These are phyloP conservation scores for Plasmopara muralis DNA, from an alignment of 352 stramenopile genomes.

Conservation along the genomic window DNA sequence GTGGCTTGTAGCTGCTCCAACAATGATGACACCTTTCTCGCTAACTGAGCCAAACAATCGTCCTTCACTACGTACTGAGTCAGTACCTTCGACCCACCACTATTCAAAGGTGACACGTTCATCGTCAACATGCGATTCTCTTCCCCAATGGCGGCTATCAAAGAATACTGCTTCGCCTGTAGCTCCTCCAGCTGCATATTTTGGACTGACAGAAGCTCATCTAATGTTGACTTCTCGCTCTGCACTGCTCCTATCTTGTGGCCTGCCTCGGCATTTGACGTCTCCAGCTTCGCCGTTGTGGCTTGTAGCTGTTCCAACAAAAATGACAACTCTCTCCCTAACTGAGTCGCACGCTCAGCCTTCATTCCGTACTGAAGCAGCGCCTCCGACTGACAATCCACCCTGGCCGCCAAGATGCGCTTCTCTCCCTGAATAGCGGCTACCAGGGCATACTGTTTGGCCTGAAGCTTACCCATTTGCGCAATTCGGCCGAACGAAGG, in stretches of 20 bases:
- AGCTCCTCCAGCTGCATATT: conserved; percentile 10
- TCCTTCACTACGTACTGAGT: conserved; percentile 13
- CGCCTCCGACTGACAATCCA: conserved; percentile 5
- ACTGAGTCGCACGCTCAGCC: conserved; percentile 3
- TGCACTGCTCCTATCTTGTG: conserved; percentile 18
- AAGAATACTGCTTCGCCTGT: conserved; percentile 9
- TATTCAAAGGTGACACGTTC: conserved; percentile 17
- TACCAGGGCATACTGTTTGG: background rate
- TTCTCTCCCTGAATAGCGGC: conserved; percentile 12
- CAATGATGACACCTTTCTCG: background rate
- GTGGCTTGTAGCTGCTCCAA: conserved; percentile 5
- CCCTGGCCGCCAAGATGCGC: conserved; percentile 5
- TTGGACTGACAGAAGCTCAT: conserved; percentile 15
- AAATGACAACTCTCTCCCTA: conserved; percentile 10
- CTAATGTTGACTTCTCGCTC: conserved; percentile 14
- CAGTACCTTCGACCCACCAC: conserved; percentile 7
- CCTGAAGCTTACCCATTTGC: background rate
- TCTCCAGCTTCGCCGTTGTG: conserved; percentile 12
- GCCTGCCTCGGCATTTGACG: conserved; percentile 11
- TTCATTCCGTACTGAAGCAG: conserved; percentile 8
- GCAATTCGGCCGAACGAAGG: conserved; percentile 5
- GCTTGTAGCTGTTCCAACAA: conserved; percentile 7
- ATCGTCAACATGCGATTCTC: conserved; percentile 18
- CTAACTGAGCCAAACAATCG: background rate
- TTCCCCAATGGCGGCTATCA: conserved; percentile 15